A percentile compares a stretch with the other conserved stretches of the same genome.
phyloP scores from a whole-genome alignment of 1,139 yeast genomes.

The Blastobotrys aristatus region DNA sequence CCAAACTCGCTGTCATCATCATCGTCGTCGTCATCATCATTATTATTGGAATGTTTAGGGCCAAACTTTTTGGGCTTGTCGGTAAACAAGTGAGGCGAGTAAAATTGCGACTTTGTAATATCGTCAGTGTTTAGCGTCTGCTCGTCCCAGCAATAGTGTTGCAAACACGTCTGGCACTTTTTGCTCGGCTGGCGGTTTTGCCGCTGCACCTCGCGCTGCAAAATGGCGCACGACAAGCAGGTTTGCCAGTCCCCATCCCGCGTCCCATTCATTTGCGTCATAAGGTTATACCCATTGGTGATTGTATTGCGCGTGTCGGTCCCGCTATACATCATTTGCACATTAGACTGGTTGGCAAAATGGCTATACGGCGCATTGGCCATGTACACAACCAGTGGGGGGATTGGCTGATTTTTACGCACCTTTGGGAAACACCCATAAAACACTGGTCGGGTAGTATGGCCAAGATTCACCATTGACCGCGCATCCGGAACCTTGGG shows the following conservation, averaged over 20 bases:
- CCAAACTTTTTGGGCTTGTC: neutral
- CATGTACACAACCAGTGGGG: constrained; percentile 74
- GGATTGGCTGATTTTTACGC: constrained; percentile 28
- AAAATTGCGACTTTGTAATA: constrained; percentile 1
- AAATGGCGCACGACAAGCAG: constrained; percentile 85
- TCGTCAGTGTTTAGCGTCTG: neutral
- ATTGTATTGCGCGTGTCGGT: constrained; percentile 58
- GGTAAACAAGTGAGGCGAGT: neutral
- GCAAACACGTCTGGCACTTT: constrained; percentile 70
- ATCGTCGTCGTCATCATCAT: constrained; percentile 4
- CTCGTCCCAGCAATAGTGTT: constrained; percentile 65
- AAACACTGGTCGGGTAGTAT: constrained; percentile 56
- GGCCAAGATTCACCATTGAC: constrained; percentile 41
- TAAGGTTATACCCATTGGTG: constrained; percentile 74
- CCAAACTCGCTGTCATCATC: neutral
- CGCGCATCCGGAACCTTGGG: constrained; percentile 78
- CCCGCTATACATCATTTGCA: constrained; percentile 56
- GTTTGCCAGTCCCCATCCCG: constrained; percentile 67
- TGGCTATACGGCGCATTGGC: constrained; percentile 72
- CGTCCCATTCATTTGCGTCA: constrained; percentile 68
- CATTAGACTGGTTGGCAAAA: constrained; percentile 68
- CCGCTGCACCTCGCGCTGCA: constrained; percentile 78
- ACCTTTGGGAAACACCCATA: constrained; percentile 64
- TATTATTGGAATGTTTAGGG: neutral
- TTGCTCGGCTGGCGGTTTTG: constrained; percentile 55